Percentiles rank a stretch among this genome's conserved stretches.
Evolutionary conservation across 1,139 yeast genomes (phyloP).

Genomic region (Dujonia santamariae): DNA sequence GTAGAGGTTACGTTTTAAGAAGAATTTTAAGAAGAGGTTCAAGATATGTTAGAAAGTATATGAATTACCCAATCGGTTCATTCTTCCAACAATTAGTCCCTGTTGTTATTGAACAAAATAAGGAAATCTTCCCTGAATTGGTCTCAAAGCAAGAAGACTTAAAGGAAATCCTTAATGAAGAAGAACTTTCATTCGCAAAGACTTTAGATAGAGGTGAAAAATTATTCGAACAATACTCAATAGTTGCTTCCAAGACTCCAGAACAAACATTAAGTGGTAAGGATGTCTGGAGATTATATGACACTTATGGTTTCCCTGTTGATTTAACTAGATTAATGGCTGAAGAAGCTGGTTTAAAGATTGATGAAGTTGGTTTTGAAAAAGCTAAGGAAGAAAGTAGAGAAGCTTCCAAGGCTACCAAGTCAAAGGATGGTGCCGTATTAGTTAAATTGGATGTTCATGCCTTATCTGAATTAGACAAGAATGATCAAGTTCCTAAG

Average conservation of each 20-base stretch:
- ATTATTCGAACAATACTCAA: conserved; percentile 89
- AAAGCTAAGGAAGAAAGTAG: conserved; percentile 82
- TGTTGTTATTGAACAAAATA: conserved; percentile 80
- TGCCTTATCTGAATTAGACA: conserved; percentile 64
- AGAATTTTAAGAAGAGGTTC: conserved; percentile 98
- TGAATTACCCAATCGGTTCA: conserved; percentile 91
- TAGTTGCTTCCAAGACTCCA: conserved; percentile 71
- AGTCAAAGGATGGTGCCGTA: conserved; percentile 54
- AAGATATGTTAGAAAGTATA: conserved; percentile 92
- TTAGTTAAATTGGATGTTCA: conserved; percentile 87
- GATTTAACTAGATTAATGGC: conserved; percentile 98
- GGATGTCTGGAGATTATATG: conserved; percentile 98
- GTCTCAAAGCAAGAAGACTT: conserved; percentile 67
- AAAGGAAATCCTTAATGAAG: conserved; percentile 91
- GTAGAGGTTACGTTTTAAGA: conserved; percentile 96
- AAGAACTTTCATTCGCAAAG: conserved; percentile 90
- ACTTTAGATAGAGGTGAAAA: conserved; percentile 98
- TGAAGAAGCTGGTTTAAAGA: conserved; percentile 92
- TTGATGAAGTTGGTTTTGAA: conserved; percentile 90
- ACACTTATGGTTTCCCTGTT: conserved; percentile 99
- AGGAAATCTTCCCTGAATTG: conserved; percentile 89
- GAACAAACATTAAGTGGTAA: conserved; percentile 81
- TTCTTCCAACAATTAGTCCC: conserved; percentile 93
- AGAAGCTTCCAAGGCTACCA: conserved; percentile 93
- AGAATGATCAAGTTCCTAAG: conserved; percentile 61